These are phyloP conservation scores for Candida ficus DNA, from an alignment of 805 yeast species.

Conservation along the genomic window DNA sequence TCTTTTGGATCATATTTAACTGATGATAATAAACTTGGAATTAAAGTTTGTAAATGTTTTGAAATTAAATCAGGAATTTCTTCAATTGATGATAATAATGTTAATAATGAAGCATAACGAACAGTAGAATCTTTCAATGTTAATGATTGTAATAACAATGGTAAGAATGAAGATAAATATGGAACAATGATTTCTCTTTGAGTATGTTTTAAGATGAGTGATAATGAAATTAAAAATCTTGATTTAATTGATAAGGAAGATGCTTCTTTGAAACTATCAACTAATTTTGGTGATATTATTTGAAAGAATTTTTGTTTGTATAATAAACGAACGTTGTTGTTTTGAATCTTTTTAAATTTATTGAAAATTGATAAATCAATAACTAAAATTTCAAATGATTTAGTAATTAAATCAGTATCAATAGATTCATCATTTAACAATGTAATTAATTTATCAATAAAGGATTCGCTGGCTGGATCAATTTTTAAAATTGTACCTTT, in stretches of 20 bases:
- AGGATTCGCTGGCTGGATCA: slow-evolving; percentile 34
- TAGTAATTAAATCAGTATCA: slow-evolving; percentile 39
- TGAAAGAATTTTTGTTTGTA: slow-evolving; percentile 81
- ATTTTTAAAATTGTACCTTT: slow-evolving; percentile 64
- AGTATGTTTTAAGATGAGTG: slow-evolving; percentile 61
- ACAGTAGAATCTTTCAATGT: slow-evolving; percentile 38
- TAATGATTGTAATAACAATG: slow-evolving; percentile 66
- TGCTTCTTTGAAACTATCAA: slow-evolving; percentile 36
- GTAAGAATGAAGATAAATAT: slow-evolving; percentile 59
- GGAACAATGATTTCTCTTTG: slow-evolving; percentile 59
- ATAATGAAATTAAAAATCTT: slow-evolving; percentile 58
- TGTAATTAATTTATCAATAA: slow-evolving; percentile 30
- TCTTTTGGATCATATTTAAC: slow-evolving; percentile 16
- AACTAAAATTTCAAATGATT: slow-evolving; percentile 57
- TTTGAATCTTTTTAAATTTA: slow-evolving; percentile 39
- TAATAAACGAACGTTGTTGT: slow-evolving; percentile 57
- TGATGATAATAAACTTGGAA: slow-evolving; percentile 46
- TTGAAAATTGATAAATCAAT: slow-evolving; percentile 60
- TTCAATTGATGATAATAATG: slow-evolving; percentile 49
- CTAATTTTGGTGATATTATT: slow-evolving; percentile 49
- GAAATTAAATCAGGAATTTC: slow-evolving; percentile 51
- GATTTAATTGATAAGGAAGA: slow-evolving; percentile 32
- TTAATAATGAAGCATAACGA: slow-evolving; percentile 54
- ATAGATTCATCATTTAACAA: slow-evolving; percentile 28
- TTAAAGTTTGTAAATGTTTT: slow-evolving; percentile 49